Evolutionary conservation across 768 basidiomycete species (phyloP), one percentile per base, ranked within the genome.

Genomic region (Myochromella boudieri): DNA sequence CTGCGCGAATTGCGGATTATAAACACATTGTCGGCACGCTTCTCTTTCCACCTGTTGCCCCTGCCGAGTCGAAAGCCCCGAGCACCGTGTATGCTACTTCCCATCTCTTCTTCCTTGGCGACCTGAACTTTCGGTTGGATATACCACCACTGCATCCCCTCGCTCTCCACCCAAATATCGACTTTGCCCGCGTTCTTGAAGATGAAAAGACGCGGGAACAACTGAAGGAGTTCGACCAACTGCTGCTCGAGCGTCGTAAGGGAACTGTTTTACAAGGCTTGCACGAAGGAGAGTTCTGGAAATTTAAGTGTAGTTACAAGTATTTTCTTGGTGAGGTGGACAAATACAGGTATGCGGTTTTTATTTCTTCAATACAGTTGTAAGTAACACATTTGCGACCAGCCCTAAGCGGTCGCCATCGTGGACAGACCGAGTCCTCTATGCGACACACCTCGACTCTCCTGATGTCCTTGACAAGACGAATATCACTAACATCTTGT

Each of bases 341-440:
- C 59, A 80, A 81, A 53, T 97, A 92, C 68, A 82, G 77, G 88
- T 90, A 49, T 18, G 78, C 62, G 12, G 0, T 40, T 27, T 15
- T n/a, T n/a, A n/a, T n/a, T n/a, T n/a, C n/a, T n/a, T n/a, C n/a
- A n/a, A n/a, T n/a, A n/a, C n/a, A n/a, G n/a, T n/a, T n/a, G n/a
- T n/a, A n/a, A n/a, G n/a, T 25, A 34, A 18, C 41, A 49, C 10
- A 44, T 39, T 33, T 37, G 17, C 21, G 18, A 53, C 18, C 38
- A 89, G 88, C 59, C 61, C 66, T 9, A 86, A 81, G 59, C 84
- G 95, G 8, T 76, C 73, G 1, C 95, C 95, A 0, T 82, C 93
- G 17, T 98, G 92, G 89, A 97, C 94, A 22, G 95, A 98, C 65
- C 78, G 95, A 36, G 79, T 98, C 34, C 70, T 97, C 59, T 97